Evolutionary conservation across 768 basidiomycete species (phyloP).

Genomic region (Suillus fuscotomentosus): DNA sequence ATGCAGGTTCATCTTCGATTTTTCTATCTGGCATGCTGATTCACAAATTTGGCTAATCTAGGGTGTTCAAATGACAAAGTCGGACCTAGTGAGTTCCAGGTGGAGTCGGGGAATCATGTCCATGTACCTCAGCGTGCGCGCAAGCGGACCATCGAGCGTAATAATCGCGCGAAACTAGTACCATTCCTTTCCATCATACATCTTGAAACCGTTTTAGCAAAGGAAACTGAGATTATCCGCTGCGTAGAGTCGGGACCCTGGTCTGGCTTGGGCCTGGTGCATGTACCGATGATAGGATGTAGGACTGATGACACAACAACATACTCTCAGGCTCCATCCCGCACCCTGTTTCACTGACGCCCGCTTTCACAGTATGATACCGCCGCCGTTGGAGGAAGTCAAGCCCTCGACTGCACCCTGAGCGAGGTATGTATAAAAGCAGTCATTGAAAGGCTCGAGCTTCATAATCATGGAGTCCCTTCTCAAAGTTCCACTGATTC

Average conservation of each 20-base stretch:
- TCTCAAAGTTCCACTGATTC: slow-evolving; percentile 40
- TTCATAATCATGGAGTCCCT: slow-evolving; percentile 23
- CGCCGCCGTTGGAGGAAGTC: neutral
- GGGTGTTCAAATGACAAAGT: too few species aligned
- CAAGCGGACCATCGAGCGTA: neutral
- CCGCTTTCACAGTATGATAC: neutral
- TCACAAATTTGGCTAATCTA: too few species aligned
- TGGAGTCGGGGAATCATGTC: neutral
- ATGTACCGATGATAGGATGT: neutral
- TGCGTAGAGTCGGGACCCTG: neutral
- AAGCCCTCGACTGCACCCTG: neutral
- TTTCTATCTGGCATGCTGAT: too few species aligned
- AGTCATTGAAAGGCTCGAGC: neutral
- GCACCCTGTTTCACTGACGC: neutral
- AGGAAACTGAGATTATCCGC: neutral
- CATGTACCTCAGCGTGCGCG: neutral
- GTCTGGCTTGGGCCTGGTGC: neutral
- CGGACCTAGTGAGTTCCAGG: too few species aligned
- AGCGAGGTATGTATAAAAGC: neutral
- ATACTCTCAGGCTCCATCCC: too few species aligned
- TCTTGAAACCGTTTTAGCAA: neutral
- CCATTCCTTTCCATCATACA: neutral
- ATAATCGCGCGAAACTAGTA: neutral
- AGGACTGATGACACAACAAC: neutral
- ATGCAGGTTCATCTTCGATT: too few species aligned